These are phyloP conservation scores for Rugosomyces carneus DNA, from an alignment of 1,284 basidiomycete species.

Conservation along the genomic window DNA sequence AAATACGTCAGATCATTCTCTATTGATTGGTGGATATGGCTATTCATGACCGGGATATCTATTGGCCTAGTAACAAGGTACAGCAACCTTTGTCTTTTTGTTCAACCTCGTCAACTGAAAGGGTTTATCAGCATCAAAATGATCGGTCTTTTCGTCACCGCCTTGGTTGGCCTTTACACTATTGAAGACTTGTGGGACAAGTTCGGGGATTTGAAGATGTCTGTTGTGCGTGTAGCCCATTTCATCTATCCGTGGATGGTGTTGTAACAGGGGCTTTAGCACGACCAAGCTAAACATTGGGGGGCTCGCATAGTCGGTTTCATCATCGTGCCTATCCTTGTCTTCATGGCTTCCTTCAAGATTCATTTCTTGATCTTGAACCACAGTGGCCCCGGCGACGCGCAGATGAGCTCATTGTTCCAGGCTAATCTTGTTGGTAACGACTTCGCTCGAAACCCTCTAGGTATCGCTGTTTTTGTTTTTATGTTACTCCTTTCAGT, in stretches of 20 bases:
- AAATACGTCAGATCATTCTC: constrained; percentile 68
- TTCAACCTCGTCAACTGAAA: background rate
- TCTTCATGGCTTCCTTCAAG: constrained; percentile 95
- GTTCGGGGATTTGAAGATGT: constrained; percentile 93
- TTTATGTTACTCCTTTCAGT: background rate
- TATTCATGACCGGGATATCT: constrained; percentile 83
- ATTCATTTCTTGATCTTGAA: constrained; percentile 93
- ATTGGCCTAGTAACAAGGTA: constrained; percentile 95
- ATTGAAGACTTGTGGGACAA: constrained; percentile 98
- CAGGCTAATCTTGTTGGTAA: constrained; percentile 96
- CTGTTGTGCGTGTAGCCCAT: constrained; percentile 52
- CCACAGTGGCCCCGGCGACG: constrained; percentile 92
- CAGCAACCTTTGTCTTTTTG: constrained; percentile 6
- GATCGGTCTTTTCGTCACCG: constrained; percentile 94
- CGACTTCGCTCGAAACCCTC: constrained; percentile 84
- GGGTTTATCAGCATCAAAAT: constrained; percentile 75
- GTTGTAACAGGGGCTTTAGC: constrained; percentile 30
- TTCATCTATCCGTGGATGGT: background rate
- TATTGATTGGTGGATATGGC: constrained; percentile 96
- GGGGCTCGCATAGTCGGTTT: constrained; percentile 80
- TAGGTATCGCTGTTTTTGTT: constrained; percentile 45
- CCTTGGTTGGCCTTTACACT: constrained; percentile 92
- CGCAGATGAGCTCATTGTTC: constrained; percentile 98
- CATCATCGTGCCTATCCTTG: constrained; percentile 84
- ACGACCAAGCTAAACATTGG: constrained; percentile 91